Conservation (phyloP, 2,329 filamentous ascomycete species). For the Exophiala oligosperma region DNA sequence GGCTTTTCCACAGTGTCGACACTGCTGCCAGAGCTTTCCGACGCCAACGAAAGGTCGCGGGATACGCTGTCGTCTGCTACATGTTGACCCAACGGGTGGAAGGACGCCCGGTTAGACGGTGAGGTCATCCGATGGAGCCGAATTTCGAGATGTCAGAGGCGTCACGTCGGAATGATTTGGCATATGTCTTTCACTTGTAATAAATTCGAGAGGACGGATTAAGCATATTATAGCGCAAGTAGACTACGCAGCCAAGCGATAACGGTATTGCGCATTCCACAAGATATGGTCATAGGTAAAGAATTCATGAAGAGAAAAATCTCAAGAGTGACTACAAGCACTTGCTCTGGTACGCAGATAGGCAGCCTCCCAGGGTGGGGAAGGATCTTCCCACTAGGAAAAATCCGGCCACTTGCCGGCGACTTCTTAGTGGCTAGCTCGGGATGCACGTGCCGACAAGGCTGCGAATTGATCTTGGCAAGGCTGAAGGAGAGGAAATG, state of each 20-base stretch:
- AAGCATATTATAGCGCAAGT: neutral
- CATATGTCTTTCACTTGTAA: neutral
- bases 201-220: too few relatives aligned
- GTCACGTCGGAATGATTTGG: neutral
- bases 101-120: constrained; percentile 3
- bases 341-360: too few relatives aligned
- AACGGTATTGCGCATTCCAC: neutral
- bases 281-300: neutral
- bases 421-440: neutral
- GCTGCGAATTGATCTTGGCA: constrained; percentile 5
- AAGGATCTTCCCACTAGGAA: too few relatives aligned
- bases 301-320: neutral
- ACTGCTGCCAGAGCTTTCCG: neutral
- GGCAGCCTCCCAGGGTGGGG: too few relatives aligned
- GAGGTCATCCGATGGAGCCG: constrained; percentile 15
- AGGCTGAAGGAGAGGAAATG: neutral
- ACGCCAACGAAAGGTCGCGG: constrained; percentile 1
- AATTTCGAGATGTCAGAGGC: neutral
- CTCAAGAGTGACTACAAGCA: neutral
- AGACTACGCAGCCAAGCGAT: neutral
- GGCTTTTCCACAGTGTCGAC: constrained; percentile 2
- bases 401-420: neutral
- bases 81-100: constrained; percentile 4
- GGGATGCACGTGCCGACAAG: constrained; percentile 1
- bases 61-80: neutral